These are phyloP conservation scores for Fagopyrum tataricum DNA, from an alignment of 148 eudicot genomes.

Conservation along the genomic window DNA sequence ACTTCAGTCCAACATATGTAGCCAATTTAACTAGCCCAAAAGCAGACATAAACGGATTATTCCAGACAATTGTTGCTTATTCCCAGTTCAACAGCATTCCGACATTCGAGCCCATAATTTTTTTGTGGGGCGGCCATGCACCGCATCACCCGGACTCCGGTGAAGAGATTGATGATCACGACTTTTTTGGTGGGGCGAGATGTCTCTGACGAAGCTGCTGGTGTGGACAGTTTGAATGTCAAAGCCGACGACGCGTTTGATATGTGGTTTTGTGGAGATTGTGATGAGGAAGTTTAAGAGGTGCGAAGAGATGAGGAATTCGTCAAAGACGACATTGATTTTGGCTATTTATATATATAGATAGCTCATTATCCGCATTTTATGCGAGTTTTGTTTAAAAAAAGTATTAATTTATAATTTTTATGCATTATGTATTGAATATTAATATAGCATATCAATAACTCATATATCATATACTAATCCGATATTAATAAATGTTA, in stretches of 20 bases:
- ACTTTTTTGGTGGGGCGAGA: slow-evolving; percentile 7
- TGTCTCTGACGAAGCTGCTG: too few species aligned
- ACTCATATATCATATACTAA: too few species aligned
- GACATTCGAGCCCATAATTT: slow-evolving; percentile 17
- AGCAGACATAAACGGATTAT: background rate
- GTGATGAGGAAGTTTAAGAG: background rate
- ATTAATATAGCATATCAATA: too few species aligned
- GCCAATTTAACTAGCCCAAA: too few species aligned
- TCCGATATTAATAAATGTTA: too few species aligned
- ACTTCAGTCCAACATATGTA: too few species aligned
- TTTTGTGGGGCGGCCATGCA: slow-evolving; percentile 14
- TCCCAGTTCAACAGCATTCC: slow-evolving; percentile 19
- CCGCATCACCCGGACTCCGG: slow-evolving; percentile 16
- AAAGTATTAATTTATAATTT: too few species aligned
- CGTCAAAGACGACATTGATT: slow-evolving; percentile 8
- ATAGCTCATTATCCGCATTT: too few species aligned
- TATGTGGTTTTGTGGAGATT: background rate
- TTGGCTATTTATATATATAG: too few species aligned
- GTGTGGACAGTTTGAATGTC: slow-evolving; percentile 2
- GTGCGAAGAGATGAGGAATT: slow-evolving; percentile 1
- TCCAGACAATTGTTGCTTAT: background rate
- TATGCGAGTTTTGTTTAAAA: too few species aligned
- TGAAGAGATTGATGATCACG: slow-evolving; percentile 17
- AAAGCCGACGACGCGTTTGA: slow-evolving; percentile 13
- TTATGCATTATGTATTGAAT: too few species aligned